These are phyloP conservation scores for Triglochin maritima DNA, from an alignment of 106 monocot genomes.

Conservation along the genomic window DNA sequence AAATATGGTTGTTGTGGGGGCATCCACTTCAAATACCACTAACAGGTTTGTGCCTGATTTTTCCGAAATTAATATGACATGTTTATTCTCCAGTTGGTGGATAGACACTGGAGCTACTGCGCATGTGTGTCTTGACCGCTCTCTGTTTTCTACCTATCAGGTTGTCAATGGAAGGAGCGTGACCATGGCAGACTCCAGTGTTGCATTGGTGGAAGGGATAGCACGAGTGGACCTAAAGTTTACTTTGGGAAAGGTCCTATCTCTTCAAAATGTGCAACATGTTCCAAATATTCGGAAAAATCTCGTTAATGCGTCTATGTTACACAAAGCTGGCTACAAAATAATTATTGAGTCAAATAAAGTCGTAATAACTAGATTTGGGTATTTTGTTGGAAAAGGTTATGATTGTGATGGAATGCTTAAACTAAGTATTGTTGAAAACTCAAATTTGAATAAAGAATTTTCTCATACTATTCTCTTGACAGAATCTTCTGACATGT, in stretches of 20 bases:
- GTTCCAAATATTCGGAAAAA: constrained; percentile 1
- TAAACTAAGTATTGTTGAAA: neutral
- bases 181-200: neutral
- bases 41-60: constrained; percentile 1
- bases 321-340: neutral
- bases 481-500: neutral
- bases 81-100: neutral
- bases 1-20: too few species aligned
- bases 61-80: neutral
- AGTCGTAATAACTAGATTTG: neutral
- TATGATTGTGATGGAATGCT: neutral
- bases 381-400: neutral
- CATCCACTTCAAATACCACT: too few species aligned
- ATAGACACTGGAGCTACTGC: neutral
- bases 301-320: neutral
- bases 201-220: neutral
- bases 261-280: neutral
- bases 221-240: neutral
- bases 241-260: neutral
- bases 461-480: neutral
- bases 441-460: neutral
- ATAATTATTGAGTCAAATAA: neutral
- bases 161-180: neutral
- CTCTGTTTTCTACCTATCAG: neutral
- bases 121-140: neutral